Evolutionary conservation across 768 basidiomycete species (phyloP), one percentile per base, ranked within the genome.

Genomic region (Mycena sanguinolenta): DNA sequence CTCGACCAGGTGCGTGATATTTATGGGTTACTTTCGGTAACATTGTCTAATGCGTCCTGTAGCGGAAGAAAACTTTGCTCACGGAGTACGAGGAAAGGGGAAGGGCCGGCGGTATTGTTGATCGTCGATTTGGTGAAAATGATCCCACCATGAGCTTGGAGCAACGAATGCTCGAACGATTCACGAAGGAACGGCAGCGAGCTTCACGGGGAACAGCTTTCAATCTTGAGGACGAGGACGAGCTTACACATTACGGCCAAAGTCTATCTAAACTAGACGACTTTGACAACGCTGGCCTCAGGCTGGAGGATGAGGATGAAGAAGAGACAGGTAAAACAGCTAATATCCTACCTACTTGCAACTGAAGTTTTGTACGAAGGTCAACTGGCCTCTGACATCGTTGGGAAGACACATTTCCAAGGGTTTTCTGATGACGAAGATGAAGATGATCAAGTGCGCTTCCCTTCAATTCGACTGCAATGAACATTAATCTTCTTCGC

Each of bases 91-190:
- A 95, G 69, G 89, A 93, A 58, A 92, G 90, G 73, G 91, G 89
- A 57, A 92, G 91, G 72, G 90, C 93, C 13, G 97, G 96, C 7
- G 95, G 96, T 7, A 91, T 99, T 67, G 83, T 97, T 65, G 98
- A 99, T 81, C 89, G 95, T 60, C 92, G 98, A 23, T 98, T 99
- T 77, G 98, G 98, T 82, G 98, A 99, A 87, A 92, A 95, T 77
- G 91, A 99, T 71, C 91, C 96, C 2, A 87, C 91, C 13, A 91
- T 99, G 88, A 92, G 94, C n/a, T 84, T 96, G 36, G 98, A 99
- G 79, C 97, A 99, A 73, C 92, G 96, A 70, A 98, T 98, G 92
- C 86, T 98, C 42, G 96, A 97, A 80, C 92, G 98, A 34, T 99
- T 98, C 79, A 98, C 97, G 13, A 88, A 88, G 73, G 97, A 99